Evolutionary conservation across 345 rosid species (phyloP), one percentile per base, ranked within the genome.

Genomic region (Ricinus communis): DNA sequence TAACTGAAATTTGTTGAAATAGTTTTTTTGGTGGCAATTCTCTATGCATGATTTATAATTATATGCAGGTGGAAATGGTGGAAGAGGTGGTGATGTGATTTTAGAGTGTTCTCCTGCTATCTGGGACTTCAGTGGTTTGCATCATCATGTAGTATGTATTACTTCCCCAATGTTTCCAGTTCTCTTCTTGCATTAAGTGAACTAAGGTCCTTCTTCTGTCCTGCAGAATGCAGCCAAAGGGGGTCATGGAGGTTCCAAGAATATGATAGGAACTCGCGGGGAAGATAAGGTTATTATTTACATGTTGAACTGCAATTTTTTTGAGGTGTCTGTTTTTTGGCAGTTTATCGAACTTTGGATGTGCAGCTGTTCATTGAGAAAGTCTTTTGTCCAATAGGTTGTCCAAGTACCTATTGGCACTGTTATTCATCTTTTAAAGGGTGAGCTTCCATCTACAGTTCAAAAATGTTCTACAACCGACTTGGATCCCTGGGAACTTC

Each of bases 41-140:
- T 41, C 47, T n/a, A 55, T 70, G 12, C 19, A 55, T 74, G 75
- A 68, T 31, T 9, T 45, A 58, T 77, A 47, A 56, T n/a, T n/a
- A n/a, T n/a, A n/a, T 84, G 70, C 65, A 94, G 97, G 96, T 80
- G 98, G 97, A 51, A 90, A 89, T 80, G 97, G 98, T 74, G 98
- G 98, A 65, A 87, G 87, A 82, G 98, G 97, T 57, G 98, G 98
- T 47, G 92, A 94, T 82, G 97, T 94, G 83, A 87, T 91, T 30
- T 68, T 94, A 30, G 91, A 94, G 78, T 88, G 98, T 77, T 87
- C 97, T 9, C 85, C 85, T 31, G 68, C 91, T 36, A 83, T 94
- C 72, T 91, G 97, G 98, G 97, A 94, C 82, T 90, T 94, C 71
- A 83, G 92, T n/a, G 82, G 93, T 49, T 78, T 94, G 80, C 95